Evolutionary conservation across 306 rosid genomes (phyloP), one percentile per base, ranked within the genome.

Genomic region (Trifolium subterraneum): DNA sequence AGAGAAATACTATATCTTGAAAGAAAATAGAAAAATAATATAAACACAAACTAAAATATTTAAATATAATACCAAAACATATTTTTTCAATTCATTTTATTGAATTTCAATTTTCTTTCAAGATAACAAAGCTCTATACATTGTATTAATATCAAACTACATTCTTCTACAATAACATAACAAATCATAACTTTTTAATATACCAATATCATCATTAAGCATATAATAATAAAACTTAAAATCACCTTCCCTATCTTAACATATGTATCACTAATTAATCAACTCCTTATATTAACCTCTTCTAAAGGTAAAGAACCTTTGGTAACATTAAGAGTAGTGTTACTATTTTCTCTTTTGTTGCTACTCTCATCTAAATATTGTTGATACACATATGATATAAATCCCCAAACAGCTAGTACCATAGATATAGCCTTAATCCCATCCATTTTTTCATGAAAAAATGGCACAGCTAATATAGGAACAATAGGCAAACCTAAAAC

Each of bases 341-440:
- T 16, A 39, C 36, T 41, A 27, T 69, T 69, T 69, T 51, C 45
- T 3, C 27, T 15, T 14, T 56, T 20, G 11, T 7, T 19, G 7
- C 10, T 74, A 16, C 33, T 27, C 14, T 80, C 84, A 74, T 80
- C 73, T 35, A 80, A 12, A 23, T 80, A 80, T 62, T 80, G 80
- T 16, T 80, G 84, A 75, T 75, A 80, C 47, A 69, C 68, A 29
- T 75, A 80, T 2, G 84, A 80, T 11, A 54, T 2, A 33, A 80
- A 42, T 0, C 84, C 84, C 84, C 84, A 75, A 16, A 75, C 23
- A 62, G 80, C 84, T 10, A 80, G 73, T 15, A 75, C 64, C 84
- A 80, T 75, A 63, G 84, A 80, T 0, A 80, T 75, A 8, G 27
- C 73, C 64, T 80, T 80, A 10, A 80, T 44, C 31, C 84, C 80